Evolutionary conservation across 306 rosid genomes (phyloP).

Genomic region (Purshia tridentata): DNA sequence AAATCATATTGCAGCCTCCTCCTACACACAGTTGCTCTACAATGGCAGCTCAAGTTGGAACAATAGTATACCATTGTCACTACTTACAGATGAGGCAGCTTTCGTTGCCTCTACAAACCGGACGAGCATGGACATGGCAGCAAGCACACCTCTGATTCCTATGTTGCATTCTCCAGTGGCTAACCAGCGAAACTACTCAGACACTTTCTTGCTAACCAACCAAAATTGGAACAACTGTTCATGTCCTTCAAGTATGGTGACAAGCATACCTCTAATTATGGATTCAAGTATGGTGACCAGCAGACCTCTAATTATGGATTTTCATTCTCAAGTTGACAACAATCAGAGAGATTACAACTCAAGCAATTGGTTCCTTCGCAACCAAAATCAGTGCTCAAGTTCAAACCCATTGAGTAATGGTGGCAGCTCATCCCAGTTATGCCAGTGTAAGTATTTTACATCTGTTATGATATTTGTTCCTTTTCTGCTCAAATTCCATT

Average conservation of each 20-base stretch:
- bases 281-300: conserved; percentile 19
- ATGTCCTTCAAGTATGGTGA: conserved; percentile 6
- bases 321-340: conserved; percentile 35
- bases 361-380: conserved; percentile 35
- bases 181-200: conserved; percentile 24
- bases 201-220: conserved; percentile 14
- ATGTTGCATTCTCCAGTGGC: conserved; percentile 26
- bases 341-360: conserved; percentile 25
- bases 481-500: conserved; percentile 2
- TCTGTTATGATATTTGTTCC: background rate
- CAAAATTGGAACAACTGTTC: conserved; percentile 27
- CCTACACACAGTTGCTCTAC: conserved; percentile 20
- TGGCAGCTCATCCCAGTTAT: conserved; percentile 36
- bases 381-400: conserved; percentile 32
- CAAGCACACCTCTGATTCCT: conserved; percentile 42
- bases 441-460: conserved; percentile 41
- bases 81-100: conserved; percentile 33
- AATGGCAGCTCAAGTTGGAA: conserved; percentile 35
- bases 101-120: conserved; percentile 29
- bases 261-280: no score
- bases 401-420: conserved; percentile 36
- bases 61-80: conserved; percentile 20
- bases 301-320: conserved; percentile 29
- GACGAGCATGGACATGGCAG: conserved; percentile 35
- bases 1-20: conserved; percentile 31